Evolutionary conservation across 2,329 filamentous ascomycete species (phyloP).

Genomic region (Geosmithia flava): DNA sequence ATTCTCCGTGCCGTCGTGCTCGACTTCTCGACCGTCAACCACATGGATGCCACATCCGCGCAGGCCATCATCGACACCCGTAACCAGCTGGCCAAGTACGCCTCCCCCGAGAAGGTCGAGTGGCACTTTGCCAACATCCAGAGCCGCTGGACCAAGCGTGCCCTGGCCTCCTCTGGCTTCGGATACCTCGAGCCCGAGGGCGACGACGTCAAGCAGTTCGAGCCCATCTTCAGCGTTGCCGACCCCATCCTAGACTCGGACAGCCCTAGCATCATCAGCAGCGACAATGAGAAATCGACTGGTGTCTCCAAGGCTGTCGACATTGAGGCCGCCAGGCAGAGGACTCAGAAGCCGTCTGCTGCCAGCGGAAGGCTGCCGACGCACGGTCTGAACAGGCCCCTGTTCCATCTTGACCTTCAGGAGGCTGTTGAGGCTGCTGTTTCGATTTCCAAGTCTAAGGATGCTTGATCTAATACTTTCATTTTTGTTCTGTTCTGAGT

Average conservation of each 20-base stretch:
- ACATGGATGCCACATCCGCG: slow-evolving; percentile 84
- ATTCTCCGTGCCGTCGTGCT: slow-evolving; percentile 81
- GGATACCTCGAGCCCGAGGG: slow-evolving; percentile 16
- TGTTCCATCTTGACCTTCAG: slow-evolving; percentile 32
- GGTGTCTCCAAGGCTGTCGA: slow-evolving; percentile 25
- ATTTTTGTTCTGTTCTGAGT: background rate
- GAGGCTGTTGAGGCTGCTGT: slow-evolving; percentile 24
- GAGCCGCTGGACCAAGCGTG: slow-evolving; percentile 54
- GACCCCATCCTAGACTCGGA: slow-evolving; percentile 63
- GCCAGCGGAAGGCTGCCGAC: background rate
- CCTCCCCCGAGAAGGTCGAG: slow-evolving; percentile 69
- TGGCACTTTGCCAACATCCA: slow-evolving; percentile 95
- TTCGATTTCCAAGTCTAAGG: background rate
- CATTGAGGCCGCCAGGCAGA: slow-evolving; percentile 13
- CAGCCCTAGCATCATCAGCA: slow-evolving; percentile 27
- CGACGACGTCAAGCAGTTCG: slow-evolving; percentile 4
- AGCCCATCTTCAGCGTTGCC: slow-evolving; percentile 55
- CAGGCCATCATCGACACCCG: slow-evolving; percentile 90
- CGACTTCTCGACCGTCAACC: slow-evolving; percentile 88
- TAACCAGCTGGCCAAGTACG: slow-evolving; percentile 82
- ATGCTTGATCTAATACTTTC: background rate
- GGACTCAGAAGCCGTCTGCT: slow-evolving; percentile 4
- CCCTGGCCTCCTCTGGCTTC: slow-evolving; percentile 42
- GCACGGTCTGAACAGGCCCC: slow-evolving; percentile 26
- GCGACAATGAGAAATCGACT: background rate